Conservation (phyloP, 1,139 yeast species). For the Pichia norvegensis region DNA sequence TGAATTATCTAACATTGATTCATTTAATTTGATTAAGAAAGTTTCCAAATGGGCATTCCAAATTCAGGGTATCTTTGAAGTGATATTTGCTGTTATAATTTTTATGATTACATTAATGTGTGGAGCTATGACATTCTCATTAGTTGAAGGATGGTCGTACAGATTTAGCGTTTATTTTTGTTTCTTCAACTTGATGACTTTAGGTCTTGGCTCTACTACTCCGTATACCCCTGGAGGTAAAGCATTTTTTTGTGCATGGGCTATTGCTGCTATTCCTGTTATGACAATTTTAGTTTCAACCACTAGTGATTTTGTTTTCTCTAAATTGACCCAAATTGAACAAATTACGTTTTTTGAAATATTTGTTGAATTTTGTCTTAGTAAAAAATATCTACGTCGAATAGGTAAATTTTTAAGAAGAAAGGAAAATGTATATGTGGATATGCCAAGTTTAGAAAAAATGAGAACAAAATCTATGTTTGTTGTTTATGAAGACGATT, state of each 20-base stretch:
- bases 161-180: constrained; percentile 67
- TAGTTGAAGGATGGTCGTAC: constrained; percentile 60
- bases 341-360: constrained; percentile 15
- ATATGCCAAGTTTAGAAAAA: neutral
- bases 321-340: constrained; percentile 16
- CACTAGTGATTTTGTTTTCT: constrained; percentile 46
- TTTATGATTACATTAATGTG: constrained; percentile 59
- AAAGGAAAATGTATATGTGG: neutral
- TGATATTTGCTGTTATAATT: constrained; percentile 35
- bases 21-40: constrained; percentile 43
- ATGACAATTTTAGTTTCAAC: constrained; percentile 77
- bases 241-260: constrained; percentile 71
- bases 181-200: constrained; percentile 64
- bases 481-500: neutral
- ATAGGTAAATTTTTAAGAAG: constrained; percentile 12
- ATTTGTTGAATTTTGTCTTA: constrained; percentile 12
- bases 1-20: constrained; percentile 30
- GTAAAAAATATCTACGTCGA: constrained; percentile 9
- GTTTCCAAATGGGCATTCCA: constrained; percentile 12
- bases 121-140: constrained; percentile 59
- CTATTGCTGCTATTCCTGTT: constrained; percentile 71
- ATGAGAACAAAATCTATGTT: constrained; percentile 6
- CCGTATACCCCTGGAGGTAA: constrained; percentile 61
- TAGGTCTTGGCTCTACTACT: constrained; percentile 75
- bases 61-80: constrained; percentile 26